Conservation (phyloP, 306 rosid genomes). For the Echinosophora koreensis region DNA sequence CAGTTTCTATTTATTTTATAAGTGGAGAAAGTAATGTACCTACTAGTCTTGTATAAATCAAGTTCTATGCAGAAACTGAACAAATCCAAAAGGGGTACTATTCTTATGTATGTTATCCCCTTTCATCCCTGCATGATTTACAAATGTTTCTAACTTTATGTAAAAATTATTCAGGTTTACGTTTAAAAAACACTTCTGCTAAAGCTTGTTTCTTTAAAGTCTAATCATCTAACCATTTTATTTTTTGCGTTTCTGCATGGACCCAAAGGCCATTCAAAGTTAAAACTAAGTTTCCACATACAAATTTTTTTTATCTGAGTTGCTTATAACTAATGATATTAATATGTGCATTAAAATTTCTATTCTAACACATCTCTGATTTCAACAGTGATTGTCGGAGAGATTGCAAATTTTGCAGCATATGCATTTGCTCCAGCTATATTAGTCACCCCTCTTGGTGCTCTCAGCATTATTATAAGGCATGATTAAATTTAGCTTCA, state of each 20-base stretch:
- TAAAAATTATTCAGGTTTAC: slow-evolving; percentile 12
- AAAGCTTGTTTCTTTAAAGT: slow-evolving; percentile 21
- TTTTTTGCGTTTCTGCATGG: slow-evolving; percentile 15
- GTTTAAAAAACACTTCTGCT: background rate
- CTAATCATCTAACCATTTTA: background rate
- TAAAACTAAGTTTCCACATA: slow-evolving; percentile 13
- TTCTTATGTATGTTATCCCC: slow-evolving; percentile 25
- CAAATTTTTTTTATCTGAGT: slow-evolving; percentile 24
- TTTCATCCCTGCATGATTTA: background rate
- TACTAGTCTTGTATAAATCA: slow-evolving; percentile 26
- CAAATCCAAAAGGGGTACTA: slow-evolving; percentile 27
- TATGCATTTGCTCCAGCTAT: slow-evolving; percentile 99
- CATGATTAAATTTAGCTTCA: slow-evolving; percentile 50
- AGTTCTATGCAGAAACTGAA: slow-evolving; percentile 21
- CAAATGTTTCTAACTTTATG: background rate
- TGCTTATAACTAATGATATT: slow-evolving; percentile 29
- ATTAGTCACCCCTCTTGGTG: slow-evolving; percentile 99
- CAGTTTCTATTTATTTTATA: slow-evolving; percentile 13
- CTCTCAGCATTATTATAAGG: slow-evolving; percentile 99
- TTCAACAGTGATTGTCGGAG: slow-evolving; percentile 96
- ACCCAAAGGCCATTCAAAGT: background rate
- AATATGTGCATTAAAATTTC: background rate
- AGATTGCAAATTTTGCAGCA: slow-evolving; percentile 98
- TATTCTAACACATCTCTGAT: slow-evolving; percentile 51
- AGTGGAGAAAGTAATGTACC: slow-evolving; percentile 11